Conservation (phyloP, 768 basidiomycete genomes). For the Chalciporus piperatus region DNA sequence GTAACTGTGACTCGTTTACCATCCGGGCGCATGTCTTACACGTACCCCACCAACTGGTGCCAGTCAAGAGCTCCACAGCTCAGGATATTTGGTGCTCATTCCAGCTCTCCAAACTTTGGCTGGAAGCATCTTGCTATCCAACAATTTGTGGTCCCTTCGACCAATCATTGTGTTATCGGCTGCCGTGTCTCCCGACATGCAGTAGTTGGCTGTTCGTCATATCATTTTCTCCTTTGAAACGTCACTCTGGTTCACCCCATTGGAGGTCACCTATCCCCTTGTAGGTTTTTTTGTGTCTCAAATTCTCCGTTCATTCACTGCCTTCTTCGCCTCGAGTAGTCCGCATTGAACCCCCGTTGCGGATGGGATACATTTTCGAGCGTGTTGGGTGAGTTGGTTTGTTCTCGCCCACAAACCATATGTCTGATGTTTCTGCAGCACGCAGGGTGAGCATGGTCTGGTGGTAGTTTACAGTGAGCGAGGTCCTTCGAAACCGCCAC, state of each 20-base stretch:
- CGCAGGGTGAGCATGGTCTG: too few species aligned
- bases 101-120: not conserved
- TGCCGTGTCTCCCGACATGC: conserved; percentile 11
- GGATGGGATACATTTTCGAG: not conserved
- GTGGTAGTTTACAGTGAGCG: too few species aligned
- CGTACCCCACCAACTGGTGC: not conserved
- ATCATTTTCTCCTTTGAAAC: conserved; percentile 3
- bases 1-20: not conserved
- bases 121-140: not conserved
- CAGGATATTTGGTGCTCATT: not conserved
- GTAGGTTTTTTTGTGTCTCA: conserved; percentile 3
- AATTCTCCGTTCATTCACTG: not conserved
- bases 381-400: not conserved
- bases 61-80: not conserved
- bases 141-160: not conserved
- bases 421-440: too few species aligned
- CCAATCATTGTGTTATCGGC: not conserved
- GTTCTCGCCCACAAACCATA: too few species aligned
- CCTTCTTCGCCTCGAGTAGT: not conserved
- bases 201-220: conserved; percentile 16
- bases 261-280: conserved; percentile 1
- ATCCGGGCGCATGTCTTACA: not conserved
- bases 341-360: not conserved
- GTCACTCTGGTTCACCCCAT: conserved; percentile 6
- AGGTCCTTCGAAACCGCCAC: too few species aligned